Conservation (phyloP, 257 asterid species). For the Handroanthus guayacan region DNA sequence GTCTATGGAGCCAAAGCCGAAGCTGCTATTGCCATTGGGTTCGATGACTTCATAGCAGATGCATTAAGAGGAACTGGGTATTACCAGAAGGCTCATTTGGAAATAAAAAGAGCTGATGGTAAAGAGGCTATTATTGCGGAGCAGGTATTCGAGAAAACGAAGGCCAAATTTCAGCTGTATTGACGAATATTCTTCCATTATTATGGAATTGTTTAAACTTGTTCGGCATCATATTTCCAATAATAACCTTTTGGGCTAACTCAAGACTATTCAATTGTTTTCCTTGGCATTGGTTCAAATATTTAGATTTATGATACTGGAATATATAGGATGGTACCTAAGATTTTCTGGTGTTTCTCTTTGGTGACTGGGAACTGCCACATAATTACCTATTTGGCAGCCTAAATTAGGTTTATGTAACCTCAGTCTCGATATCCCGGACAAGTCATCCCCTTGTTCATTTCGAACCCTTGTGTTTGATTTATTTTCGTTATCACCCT, state of each 20-base stretch:
- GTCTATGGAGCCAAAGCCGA: slow-evolving; percentile 99
- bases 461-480: no score
- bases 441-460: no score
- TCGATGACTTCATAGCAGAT: slow-evolving; percentile 95
- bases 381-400: no score
- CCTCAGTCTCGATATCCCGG: no score
- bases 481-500: no score
- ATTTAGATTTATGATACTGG: neutral
- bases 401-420: no score
- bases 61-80: slow-evolving; percentile 95
- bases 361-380: neutral
- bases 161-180: slow-evolving; percentile 77
- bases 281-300: slow-evolving; percentile 6
- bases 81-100: slow-evolving; percentile 86
- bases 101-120: slow-evolving; percentile 90
- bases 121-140: slow-evolving; percentile 78
- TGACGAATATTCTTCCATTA: slow-evolving; percentile 41
- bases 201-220: slow-evolving; percentile 26
- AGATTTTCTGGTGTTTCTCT: neutral
- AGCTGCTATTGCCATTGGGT: slow-evolving; percentile 96
- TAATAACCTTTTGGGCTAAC: slow-evolving; percentile 12
- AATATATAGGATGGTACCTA: neutral
- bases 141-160: slow-evolving; percentile 96
- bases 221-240: slow-evolving; percentile 1
- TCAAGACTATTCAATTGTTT: slow-evolving; percentile 21